A percentile compares a stretch with the other conserved stretches of the same genome.
Conservation (phyloP, 305 asterid species). For the Stenogyne calaminthoides region DNA sequence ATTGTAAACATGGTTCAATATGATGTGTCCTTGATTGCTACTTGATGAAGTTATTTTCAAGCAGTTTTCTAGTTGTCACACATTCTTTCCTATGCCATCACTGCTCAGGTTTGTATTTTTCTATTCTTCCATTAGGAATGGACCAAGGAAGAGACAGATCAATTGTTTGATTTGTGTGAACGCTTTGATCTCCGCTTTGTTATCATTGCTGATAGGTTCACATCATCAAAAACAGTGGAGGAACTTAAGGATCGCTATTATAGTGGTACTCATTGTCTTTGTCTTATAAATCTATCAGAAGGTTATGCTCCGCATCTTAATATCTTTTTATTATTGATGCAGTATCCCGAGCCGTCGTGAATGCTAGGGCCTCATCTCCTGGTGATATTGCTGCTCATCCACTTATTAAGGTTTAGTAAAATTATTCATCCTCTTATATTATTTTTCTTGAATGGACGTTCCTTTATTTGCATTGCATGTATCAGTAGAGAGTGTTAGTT, state of each 20-base stretch:
- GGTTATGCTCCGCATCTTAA: conserved; percentile 26
- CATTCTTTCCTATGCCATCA: conserved; percentile 25
- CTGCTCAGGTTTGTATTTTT: conserved; percentile 25
- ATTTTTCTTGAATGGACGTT: conserved; percentile 16
- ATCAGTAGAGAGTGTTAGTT: background rate
- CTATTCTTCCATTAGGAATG: conserved; percentile 55
- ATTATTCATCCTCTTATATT: conserved; percentile 15
- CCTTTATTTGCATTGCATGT: conserved; percentile 8
- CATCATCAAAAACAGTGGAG: conserved; percentile 80
- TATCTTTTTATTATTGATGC: conserved; percentile 4
- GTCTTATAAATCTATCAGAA: conserved; percentile 13
- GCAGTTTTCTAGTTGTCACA: conserved; percentile 25
- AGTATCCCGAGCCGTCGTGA: conserved; percentile 75
- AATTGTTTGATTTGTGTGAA: conserved; percentile 84
- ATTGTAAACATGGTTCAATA: conserved; percentile 9
- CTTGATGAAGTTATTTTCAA: conserved; percentile 9
- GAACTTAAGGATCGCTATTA: conserved; percentile 90
- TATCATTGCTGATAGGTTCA: conserved; percentile 87
- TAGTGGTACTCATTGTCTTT: conserved; percentile 54
- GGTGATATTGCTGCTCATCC: conserved; percentile 68
- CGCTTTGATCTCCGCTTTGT: conserved; percentile 91
- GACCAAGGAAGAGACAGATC: conserved; percentile 97
- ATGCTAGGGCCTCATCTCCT: conserved; percentile 76
- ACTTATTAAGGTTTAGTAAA: conserved; percentile 65
- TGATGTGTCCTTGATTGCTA: background rate